phyloP scores from a whole-genome alignment of 139 green algal genomes.

The Spirogloea muscicola region DNA sequence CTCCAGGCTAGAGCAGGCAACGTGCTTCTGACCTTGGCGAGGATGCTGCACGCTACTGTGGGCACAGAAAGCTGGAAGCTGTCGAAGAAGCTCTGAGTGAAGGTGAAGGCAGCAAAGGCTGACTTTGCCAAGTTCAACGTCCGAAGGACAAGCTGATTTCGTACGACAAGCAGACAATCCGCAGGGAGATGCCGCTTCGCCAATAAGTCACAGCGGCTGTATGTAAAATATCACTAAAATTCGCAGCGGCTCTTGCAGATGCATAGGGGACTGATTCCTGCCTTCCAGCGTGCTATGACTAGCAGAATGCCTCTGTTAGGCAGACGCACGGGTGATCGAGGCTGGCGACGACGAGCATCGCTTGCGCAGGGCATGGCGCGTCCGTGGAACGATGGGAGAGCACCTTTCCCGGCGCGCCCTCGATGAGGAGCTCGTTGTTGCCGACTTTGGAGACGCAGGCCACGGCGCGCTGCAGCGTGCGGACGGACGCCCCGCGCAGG shows the following conservation, averaged over 20 bases:
- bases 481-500: neutral
- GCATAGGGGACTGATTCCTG: too few species aligned
- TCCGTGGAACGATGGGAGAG: neutral
- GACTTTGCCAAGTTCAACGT: constrained; percentile 37
- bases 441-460: neutral
- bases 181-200: too few species aligned
- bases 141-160: constrained; percentile 26
- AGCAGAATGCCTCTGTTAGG: neutral
- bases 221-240: too few species aligned
- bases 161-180: neutral
- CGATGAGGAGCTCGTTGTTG: neutral
- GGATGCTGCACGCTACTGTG: constrained; percentile 7
- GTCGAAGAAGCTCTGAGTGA: constrained; percentile 38
- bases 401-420: neutral
- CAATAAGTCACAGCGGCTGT: too few species aligned
- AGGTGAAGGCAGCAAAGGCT: constrained; percentile 41
- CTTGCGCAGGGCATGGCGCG: neutral
- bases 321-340: neutral
- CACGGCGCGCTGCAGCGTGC: neutral
- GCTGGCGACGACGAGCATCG: neutral
- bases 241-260: neutral
- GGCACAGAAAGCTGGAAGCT: constrained; percentile 1
- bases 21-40: constrained; percentile 26
- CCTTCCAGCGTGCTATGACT: neutral
- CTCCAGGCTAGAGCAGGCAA: neutral